phyloP scores from a whole-genome alignment of 306 rosid species.

The Hippophae rhamnoides region DNA sequence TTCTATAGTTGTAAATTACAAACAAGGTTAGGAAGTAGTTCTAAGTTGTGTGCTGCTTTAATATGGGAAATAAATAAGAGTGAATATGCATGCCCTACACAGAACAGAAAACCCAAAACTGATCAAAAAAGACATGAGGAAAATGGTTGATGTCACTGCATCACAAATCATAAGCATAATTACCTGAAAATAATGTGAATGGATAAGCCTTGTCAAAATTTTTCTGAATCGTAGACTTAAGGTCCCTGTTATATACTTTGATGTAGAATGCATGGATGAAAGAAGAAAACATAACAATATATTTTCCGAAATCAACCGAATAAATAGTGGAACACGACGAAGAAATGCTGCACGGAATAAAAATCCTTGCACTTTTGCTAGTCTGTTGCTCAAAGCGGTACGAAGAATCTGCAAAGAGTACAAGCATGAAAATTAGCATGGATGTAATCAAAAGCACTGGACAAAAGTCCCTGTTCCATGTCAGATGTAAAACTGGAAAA shows the following conservation, averaged over 20 bases:
- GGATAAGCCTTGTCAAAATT: constrained; percentile 78
- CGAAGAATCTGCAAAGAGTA: constrained; percentile 63
- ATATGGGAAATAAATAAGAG: too few species aligned
- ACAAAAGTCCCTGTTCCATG: too few species aligned
- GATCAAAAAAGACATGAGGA: neutral
- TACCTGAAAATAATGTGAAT: constrained; percentile 96
- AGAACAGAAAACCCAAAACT: neutral
- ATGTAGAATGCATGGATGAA: constrained; percentile 78
- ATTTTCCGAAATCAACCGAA: constrained; percentile 81
- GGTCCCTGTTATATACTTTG: constrained; percentile 83
- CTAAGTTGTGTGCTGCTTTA: too few species aligned
- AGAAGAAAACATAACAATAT: constrained; percentile 79
- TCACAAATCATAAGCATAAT: constrained; percentile 8
- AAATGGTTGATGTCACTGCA: constrained; percentile 3
- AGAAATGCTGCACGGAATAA: constrained; percentile 98
- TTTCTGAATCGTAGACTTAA: constrained; percentile 92
- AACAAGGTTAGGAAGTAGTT: neutral
- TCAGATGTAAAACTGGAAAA: neutral
- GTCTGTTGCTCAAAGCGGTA: constrained; percentile 91
- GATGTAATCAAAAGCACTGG: neutral
- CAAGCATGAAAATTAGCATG: constrained; percentile 1
- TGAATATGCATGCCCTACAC: neutral
- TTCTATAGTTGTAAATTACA: neutral
- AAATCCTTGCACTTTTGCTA: constrained; percentile 99
- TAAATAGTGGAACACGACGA: constrained; percentile 83